A percentile compares a stretch with the other conserved stretches of the same genome.
Evolutionary conservation across 2,329 filamentous ascomycete genomes (phyloP).

Genomic region (Fusarium marasasianum): DNA sequence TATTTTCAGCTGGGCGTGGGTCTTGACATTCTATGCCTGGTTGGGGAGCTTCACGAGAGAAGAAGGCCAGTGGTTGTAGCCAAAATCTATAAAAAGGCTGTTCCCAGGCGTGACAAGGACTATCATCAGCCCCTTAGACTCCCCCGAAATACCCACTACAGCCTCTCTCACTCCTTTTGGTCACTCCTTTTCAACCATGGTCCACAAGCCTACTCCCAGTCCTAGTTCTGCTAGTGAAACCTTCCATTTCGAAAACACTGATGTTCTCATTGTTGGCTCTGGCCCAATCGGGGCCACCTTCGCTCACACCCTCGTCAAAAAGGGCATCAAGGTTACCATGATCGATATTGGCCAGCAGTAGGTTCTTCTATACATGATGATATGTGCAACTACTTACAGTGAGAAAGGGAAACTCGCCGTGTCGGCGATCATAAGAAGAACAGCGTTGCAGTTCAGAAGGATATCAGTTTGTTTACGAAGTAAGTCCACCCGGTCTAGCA

Average conservation of each 20-base stretch:
- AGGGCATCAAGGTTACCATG: neutral
- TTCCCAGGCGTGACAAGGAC: accelerated
- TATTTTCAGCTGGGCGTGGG: neutral
- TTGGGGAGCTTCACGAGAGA: too few species aligned
- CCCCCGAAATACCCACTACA: accelerated
- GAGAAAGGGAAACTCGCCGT: neutral
- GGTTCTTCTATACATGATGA: too few species aligned
- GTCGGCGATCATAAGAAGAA: slow-evolving; percentile 7
- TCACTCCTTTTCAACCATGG: neutral
- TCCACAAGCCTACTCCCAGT: neutral
- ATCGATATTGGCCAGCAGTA: slow-evolving; percentile 5
- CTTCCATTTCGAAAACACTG: neutral
- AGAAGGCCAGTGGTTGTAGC: too few species aligned
- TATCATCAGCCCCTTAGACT: accelerated
- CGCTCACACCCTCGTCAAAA: neutral
- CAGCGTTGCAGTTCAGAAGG: slow-evolving; percentile 7
- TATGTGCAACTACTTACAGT: too few species aligned
- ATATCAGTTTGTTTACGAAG: slow-evolving; percentile 8
- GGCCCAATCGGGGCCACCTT: slow-evolving; percentile 5
- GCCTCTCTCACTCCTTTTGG: neutral
- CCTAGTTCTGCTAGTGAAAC: neutral
- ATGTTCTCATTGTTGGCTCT: neutral
- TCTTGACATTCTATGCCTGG: too few species aligned
- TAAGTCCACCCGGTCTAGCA: neutral
- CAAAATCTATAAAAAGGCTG: too few species aligned